Conservation (phyloP, 225 moss, liverwort and hornwort genomes). For the Pseudoscleropodium purum region DNA sequence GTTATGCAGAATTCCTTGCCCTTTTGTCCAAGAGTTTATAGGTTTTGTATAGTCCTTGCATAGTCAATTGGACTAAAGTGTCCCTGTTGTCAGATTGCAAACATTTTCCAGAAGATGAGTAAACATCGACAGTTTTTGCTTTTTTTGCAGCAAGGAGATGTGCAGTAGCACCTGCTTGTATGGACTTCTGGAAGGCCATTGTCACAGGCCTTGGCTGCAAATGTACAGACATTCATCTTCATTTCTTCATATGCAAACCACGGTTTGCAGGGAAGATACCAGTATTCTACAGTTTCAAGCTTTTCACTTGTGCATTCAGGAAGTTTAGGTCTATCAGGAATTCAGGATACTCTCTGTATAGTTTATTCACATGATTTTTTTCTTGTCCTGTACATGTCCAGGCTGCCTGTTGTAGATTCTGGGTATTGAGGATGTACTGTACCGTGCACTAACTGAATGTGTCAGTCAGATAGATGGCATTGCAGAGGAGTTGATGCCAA, state of each 20-base stretch:
- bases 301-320: conserved; percentile 3
- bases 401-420: conserved; percentile 1
- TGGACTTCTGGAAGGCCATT: not conserved
- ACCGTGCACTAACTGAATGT: not conserved
- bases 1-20: not conserved
- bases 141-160: conserved; percentile 27
- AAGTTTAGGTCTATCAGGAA: not conserved
- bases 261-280: not conserved
- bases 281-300: not conserved
- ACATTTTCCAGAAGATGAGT: not conserved
- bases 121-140: not conserved
- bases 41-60: not conserved
- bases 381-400: conserved; percentile 1
- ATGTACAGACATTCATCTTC: conserved; percentile 4
- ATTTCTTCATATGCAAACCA: not conserved
- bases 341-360: conserved; percentile 4
- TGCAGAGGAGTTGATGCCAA: conserved; percentile 2
- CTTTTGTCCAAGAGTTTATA: not conserved
- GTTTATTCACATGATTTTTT: conserved; percentile 3
- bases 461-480: not conserved
- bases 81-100: not conserved
- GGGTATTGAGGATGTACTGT: not conserved
- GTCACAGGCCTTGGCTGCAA: not conserved
- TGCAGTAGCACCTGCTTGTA: conserved; percentile 6
- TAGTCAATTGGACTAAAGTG: not conserved